These are phyloP conservation scores for Boletus sp. DNA, from an alignment of 768 basidiomycete genomes.

Conservation along the genomic window DNA sequence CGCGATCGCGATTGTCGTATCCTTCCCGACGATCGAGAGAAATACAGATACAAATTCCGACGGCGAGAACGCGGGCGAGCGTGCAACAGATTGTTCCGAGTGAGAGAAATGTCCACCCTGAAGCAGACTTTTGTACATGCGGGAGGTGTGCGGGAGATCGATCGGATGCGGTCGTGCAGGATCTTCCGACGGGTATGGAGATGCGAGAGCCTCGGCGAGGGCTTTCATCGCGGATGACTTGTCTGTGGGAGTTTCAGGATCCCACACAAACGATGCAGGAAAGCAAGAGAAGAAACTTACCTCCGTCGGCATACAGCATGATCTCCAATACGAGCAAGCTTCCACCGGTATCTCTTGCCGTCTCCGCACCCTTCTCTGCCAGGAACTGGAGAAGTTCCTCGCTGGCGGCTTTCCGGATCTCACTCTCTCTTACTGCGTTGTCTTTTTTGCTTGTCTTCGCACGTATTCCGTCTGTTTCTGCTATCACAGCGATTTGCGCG, in stretches of 20 bases:
- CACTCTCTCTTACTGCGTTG: constrained; percentile 54
- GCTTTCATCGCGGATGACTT: constrained; percentile 61
- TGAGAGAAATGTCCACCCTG: constrained; percentile 90
- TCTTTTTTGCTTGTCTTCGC: constrained; percentile 86
- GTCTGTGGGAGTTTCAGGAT: constrained; percentile 44
- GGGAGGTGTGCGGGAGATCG: constrained; percentile 77
- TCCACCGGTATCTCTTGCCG: constrained; percentile 75
- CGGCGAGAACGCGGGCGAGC: constrained; percentile 54
- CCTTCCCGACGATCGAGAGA: constrained; percentile 51
- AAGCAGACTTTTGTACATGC: constrained; percentile 85
- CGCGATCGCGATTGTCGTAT: constrained; percentile 54
- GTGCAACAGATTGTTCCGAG: constrained; percentile 51
- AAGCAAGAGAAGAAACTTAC: constrained; percentile 37
- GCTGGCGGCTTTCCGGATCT: constrained; percentile 74
- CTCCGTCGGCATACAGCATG: constrained; percentile 83
- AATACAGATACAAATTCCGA: constrained; percentile 59
- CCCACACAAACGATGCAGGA: neutral
- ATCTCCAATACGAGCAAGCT: constrained; percentile 77
- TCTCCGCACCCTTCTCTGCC: constrained; percentile 53
- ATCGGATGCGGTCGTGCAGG: constrained; percentile 58
- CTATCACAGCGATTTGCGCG: constrained; percentile 65
- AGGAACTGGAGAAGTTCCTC: constrained; percentile 73
- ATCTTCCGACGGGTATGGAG: constrained; percentile 56
- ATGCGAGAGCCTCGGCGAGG: constrained; percentile 56
- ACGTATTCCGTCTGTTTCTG: constrained; percentile 69